Evolutionary conservation across 805 yeast genomes (phyloP).

Genomic region (Saturnispora bothae): DNA sequence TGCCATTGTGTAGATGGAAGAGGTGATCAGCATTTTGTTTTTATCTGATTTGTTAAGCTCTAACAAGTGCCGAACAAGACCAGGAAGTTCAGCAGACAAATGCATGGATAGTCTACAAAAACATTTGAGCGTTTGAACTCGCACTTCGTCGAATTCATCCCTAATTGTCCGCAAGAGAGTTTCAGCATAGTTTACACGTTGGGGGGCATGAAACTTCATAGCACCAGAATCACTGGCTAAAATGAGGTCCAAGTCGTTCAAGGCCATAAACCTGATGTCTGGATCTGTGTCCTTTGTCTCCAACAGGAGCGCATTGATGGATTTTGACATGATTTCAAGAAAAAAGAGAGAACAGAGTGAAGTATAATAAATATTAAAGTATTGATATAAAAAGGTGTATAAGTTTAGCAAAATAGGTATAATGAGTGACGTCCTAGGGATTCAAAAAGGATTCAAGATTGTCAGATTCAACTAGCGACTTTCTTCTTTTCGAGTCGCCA

Average conservation of each 20-base stretch:
- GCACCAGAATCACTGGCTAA: constrained; percentile 27
- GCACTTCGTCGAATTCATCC: constrained; percentile 63
- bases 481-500: no score
- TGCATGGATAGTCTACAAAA: constrained; percentile 24
- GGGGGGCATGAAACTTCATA: constrained; percentile 22
- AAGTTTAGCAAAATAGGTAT: not conserved
- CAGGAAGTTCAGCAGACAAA: constrained; percentile 24
- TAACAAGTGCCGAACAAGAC: constrained; percentile 25
- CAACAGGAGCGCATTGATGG: constrained; percentile 25
- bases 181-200: constrained; percentile 23
- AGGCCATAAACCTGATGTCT: constrained; percentile 77
- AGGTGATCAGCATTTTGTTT: constrained; percentile 27
- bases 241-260: constrained; percentile 54
- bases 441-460: no score
- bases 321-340: constrained; percentile 17
- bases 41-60: constrained; percentile 19
- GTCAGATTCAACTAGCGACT: no score
- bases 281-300: constrained; percentile 61
- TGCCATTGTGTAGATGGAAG: constrained; percentile 45
- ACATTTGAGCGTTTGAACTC: constrained; percentile 60
- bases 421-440: no score
- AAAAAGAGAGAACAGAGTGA: not conserved
- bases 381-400: not conserved
- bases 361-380: not conserved
- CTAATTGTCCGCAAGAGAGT: constrained; percentile 28